phyloP scores from a whole-genome alignment of 2,329 filamentous ascomycete species.

The Scedosporium apiospermum region DNA sequence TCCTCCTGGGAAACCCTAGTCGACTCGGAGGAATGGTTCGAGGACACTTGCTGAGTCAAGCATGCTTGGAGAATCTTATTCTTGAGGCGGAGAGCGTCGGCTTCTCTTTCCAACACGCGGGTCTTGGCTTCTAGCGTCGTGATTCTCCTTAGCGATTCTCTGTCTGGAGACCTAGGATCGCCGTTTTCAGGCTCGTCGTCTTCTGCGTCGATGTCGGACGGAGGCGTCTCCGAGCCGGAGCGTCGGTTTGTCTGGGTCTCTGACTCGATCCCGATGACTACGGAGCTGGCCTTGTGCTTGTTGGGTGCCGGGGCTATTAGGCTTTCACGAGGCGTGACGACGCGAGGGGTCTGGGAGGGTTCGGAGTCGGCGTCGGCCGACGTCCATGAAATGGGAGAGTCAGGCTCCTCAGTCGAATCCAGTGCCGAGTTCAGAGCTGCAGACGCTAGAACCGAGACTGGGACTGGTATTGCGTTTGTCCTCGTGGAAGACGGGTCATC shows the following conservation, averaged over 20 bases:
- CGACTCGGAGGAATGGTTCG: neutral
- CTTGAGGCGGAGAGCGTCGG: neutral
- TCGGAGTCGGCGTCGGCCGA: neutral
- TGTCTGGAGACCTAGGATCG: neutral
- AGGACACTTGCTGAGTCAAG: neutral
- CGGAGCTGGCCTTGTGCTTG: neutral
- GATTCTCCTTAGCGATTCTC: neutral
- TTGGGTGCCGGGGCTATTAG: neutral
- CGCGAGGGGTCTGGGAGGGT: neutral
- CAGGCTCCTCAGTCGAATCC: neutral
- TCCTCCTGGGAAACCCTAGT: neutral
- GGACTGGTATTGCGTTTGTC: neutral
- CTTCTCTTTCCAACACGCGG: conserved; percentile 1
- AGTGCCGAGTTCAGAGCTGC: no score
- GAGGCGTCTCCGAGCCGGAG: neutral
- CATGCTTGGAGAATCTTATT: neutral
- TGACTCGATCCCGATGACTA: neutral
- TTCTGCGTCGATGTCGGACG: neutral
- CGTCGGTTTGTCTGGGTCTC: neutral
- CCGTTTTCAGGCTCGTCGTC: neutral
- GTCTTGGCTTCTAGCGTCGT: neutral
- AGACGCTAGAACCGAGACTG: neutral
- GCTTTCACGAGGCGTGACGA: neutral
- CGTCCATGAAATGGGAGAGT: neutral
- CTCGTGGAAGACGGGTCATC: no score